Evolutionary conservation across 352 stramenopile genomes (phyloP).

Genomic region (Halophytophthora polymorphica): DNA sequence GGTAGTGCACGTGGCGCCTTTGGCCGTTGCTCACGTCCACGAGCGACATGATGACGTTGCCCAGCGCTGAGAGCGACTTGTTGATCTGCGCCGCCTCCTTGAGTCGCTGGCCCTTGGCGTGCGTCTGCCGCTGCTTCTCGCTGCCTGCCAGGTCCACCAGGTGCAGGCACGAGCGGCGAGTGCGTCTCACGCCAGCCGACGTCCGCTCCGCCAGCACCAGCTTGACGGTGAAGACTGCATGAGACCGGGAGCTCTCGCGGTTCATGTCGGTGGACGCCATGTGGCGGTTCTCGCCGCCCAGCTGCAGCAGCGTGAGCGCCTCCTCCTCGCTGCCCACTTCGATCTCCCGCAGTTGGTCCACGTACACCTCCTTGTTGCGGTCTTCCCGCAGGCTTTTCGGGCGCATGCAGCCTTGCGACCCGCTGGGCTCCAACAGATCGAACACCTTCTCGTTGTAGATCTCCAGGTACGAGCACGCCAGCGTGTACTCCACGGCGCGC

Average conservation of each 20-base stretch:
- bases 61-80: constrained; percentile 83
- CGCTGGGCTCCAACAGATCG: constrained; percentile 72
- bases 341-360: constrained; percentile 72
- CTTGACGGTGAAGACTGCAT: constrained; percentile 97
- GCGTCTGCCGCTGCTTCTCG: constrained; percentile 84
- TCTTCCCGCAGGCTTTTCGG: constrained; percentile 78
- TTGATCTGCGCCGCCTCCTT: constrained; percentile 91
- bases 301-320: constrained; percentile 69
- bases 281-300: constrained; percentile 86
- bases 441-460: constrained; percentile 92
- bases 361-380: constrained; percentile 71
- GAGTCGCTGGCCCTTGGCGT: constrained; percentile 69
- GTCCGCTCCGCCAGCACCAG: constrained; percentile 84
- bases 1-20: constrained; percentile 82
- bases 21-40: constrained; percentile 81
- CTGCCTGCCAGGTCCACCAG: constrained; percentile 87
- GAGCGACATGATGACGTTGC: constrained; percentile 89
- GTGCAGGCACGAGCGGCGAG: constrained; percentile 72
- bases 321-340: constrained; percentile 58
- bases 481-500: constrained; percentile 44
- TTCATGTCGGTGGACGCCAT: constrained; percentile 98
- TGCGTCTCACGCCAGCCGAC: constrained; percentile 52
- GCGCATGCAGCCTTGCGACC: constrained; percentile 37
- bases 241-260: constrained; percentile 92
- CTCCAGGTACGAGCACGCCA: constrained; percentile 86